These are phyloP conservation scores for Ogataea paradorogensis DNA, from an alignment of 805 yeast species.

Conservation along the genomic window DNA sequence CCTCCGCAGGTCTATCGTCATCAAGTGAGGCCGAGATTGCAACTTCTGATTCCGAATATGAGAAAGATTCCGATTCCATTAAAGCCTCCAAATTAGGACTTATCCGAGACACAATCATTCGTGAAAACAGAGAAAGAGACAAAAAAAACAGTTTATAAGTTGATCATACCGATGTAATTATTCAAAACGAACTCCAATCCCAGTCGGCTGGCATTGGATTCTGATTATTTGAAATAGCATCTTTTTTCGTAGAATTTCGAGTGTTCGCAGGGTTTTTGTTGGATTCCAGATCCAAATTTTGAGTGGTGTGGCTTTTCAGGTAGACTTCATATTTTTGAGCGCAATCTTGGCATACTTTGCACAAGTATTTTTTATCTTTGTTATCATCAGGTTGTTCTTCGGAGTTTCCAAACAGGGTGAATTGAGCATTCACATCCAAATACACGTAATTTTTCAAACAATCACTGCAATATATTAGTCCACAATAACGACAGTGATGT, in stretches of 20 bases:
- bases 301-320: constrained; percentile 30
- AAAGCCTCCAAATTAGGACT: constrained; percentile 15
- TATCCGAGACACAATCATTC: constrained; percentile 29
- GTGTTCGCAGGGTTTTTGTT: constrained; percentile 13
- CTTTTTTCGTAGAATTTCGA: constrained; percentile 16
- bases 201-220: constrained; percentile 36
- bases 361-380: constrained; percentile 27
- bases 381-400: constrained; percentile 15
- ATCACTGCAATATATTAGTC: constrained; percentile 39
- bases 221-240: constrained; percentile 17
- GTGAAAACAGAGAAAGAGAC: constrained; percentile 30
- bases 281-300: constrained; percentile 27
- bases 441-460: constrained; percentile 36
- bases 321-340: constrained; percentile 35
- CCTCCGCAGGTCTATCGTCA: constrained; percentile 32
- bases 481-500: constrained; percentile 42
- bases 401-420: constrained; percentile 32
- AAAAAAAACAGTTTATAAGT: constrained; percentile 4
- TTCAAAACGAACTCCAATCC: constrained; percentile 40
- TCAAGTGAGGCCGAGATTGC: constrained; percentile 29
- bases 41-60: constrained; percentile 20
- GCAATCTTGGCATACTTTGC: constrained; percentile 36
- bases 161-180: constrained; percentile 1
- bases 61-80: constrained; percentile 8
- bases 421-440: constrained; percentile 35